Base-by-base conservation (phyloP, 331 rosid species). In the Erythrophleum ivorense region DNA sequence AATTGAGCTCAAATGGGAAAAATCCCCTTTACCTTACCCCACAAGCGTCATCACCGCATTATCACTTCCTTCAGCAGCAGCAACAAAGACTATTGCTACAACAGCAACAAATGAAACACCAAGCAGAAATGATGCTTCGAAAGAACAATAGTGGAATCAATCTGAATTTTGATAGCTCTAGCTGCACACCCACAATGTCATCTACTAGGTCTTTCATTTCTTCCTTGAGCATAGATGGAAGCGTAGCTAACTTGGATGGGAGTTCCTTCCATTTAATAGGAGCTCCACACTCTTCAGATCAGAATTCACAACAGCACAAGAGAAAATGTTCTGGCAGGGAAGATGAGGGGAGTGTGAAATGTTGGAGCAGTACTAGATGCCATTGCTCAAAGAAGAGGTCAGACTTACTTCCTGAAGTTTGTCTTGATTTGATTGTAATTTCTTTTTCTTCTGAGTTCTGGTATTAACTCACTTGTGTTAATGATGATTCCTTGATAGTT, bases 341-440 rank as follows among this genome's bases (percentile, higher is more conserved):
- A 18, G 99, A 96, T 1, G 98, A 96, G 65, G 98, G 98, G 15
- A 92, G 97, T 62, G 80, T 85, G 78, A 94, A 94, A 89, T 96
- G 99, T 38, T 90, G 94, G 73, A 96, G 95, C 87, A 85, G 91
- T 86, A 72, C 95, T 75, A 94, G 95, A 88, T 96, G 99, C 49
- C 98, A 96, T 84, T 96, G 99, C 92, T 94, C 98, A 71, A 96
- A 94, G 93, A 96, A 96, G 89, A 96, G 99, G 98, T 96, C 79
- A 74, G 62, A 72, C 58, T 84, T 63, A 45, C 11, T 45, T 79
- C 80, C 82, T 64, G 46, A 29, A 9, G 38, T 29, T 29, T 38
- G 19, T 62, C 58, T 50, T 36, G 62, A 73, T 73, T 81, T 65
- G 13, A 40, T 86, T 11, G 9, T 71, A 53, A 53, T 63, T 34